phyloP scores from a whole-genome alignment of 331 rosid genomes.

The Stylosanthes scabra region DNA sequence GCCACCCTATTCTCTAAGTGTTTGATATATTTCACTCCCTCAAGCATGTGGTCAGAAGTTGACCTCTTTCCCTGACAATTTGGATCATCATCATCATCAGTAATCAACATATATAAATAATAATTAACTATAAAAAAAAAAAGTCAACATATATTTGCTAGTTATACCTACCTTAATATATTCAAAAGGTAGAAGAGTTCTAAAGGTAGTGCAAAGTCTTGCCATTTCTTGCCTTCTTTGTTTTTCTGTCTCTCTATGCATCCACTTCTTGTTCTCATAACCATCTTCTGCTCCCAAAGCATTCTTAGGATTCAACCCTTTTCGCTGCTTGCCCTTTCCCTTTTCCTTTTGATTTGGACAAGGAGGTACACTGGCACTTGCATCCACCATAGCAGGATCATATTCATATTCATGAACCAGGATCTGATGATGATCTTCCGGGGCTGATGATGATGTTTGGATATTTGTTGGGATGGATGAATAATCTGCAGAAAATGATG shows the following conservation, averaged over 20 bases:
- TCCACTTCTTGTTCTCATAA: slow-evolving; percentile 25
- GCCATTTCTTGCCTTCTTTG: slow-evolving; percentile 50
- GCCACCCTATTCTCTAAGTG: slow-evolving; percentile 41
- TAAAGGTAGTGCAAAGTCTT: slow-evolving; percentile 36
- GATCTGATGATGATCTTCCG: slow-evolving; percentile 41
- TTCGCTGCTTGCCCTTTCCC: slow-evolving; percentile 22
- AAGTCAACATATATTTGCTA: too few species aligned
- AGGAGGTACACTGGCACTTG: background rate
- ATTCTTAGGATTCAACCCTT: background rate
- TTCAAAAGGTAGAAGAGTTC: slow-evolving; percentile 48
- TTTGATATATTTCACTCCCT: slow-evolving; percentile 56
- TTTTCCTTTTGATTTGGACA: background rate
- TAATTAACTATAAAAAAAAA: too few species aligned
- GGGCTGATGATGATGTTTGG: slow-evolving; percentile 12
- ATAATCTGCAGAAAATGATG: slow-evolving; percentile 1
- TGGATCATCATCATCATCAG: background rate
- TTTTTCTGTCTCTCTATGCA: slow-evolving; percentile 43
- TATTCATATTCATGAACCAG: background rate
- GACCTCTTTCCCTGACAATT: slow-evolving; percentile 60
- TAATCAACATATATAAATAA: too few species aligned
- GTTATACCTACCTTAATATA: slow-evolving; percentile 41
- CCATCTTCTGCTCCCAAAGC: slow-evolving; percentile 1
- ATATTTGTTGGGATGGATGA: slow-evolving; percentile 2
- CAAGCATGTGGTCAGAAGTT: slow-evolving; percentile 56
- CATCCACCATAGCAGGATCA: slow-evolving; percentile 38